phyloP scores from a whole-genome alignment of 257 asterid genomes.

The Capsicum rhomboideum region DNA sequence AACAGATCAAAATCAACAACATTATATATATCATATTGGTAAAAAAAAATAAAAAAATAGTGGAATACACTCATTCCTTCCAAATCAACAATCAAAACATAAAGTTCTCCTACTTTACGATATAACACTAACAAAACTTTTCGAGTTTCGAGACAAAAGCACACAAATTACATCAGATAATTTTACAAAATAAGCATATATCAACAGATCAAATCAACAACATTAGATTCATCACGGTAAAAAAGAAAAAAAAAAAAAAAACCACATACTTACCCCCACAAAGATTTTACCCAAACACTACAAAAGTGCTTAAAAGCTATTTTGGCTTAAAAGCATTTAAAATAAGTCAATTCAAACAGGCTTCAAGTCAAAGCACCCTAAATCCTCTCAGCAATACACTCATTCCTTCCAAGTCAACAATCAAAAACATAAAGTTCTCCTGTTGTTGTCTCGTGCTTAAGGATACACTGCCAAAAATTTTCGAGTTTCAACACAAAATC shows the following conservation, averaged over 20 bases:
- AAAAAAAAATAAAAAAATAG: no score
- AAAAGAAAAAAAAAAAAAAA: not conserved
- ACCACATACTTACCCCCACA: slow-evolving; percentile 71
- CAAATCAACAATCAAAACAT: not conserved
- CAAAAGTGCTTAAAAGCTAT: no score
- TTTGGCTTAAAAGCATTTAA: no score
- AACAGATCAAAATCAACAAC: no score
- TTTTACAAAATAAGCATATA: not conserved
- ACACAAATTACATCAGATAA: not conserved
- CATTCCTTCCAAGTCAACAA: not conserved
- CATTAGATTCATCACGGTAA: not conserved
- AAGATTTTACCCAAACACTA: slow-evolving; percentile 1
- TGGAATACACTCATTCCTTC: not conserved
- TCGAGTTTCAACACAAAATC: not conserved
- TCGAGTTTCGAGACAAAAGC: not conserved
- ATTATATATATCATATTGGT: no score
- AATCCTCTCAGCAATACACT: not conserved
- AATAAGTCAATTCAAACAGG: no score
- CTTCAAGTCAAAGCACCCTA: no score
- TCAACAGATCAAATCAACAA: slow-evolving; percentile 9
- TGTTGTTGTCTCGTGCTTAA: no score
- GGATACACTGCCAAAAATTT: not conserved
- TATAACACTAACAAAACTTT: no score
- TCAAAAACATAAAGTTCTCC: not conserved
- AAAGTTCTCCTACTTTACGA: not conserved